Evolutionary conservation across 2,329 filamentous ascomycete species (phyloP).

Genomic region (Neopestalotiopsis clavispora): DNA sequence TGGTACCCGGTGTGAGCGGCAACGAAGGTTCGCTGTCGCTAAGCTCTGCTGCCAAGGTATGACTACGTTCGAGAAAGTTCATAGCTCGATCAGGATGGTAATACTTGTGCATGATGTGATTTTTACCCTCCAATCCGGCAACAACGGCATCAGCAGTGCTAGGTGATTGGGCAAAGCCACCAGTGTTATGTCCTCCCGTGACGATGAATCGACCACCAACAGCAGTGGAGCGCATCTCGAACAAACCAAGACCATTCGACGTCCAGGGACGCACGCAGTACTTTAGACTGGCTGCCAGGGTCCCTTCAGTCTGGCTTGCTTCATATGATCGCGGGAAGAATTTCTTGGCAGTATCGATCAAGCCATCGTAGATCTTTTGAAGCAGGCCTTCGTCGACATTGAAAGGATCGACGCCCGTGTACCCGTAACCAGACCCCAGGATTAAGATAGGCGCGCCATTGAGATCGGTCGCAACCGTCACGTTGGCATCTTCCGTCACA

Average conservation of each 20-base stretch:
- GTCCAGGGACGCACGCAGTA: conserved; percentile 6
- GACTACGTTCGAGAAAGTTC: neutral
- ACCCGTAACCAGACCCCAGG: conserved; percentile 20
- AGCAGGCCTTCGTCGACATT: conserved; percentile 15
- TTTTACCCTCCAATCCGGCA: neutral
- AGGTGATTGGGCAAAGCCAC: conserved; percentile 16
- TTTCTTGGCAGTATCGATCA: neutral
- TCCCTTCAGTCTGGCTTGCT: neutral
- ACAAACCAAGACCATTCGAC: neutral
- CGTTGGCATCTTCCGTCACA: conserved; percentile 19
- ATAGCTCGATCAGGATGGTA: neutral
- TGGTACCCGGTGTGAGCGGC: neutral
- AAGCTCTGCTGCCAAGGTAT: neutral
- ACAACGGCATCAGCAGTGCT: neutral
- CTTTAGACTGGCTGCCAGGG: neutral
- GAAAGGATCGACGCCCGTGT: conserved; percentile 18
- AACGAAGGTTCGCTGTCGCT: neutral
- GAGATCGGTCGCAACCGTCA: conserved; percentile 18
- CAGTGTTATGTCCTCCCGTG: conserved; percentile 6
- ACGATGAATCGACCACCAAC: neutral
- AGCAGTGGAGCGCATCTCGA: neutral
- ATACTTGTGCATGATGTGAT: neutral
- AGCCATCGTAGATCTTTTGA: conserved; percentile 12
- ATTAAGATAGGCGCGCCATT: conserved; percentile 20
- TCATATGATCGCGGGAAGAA: neutral